Evolutionary conservation across 108 stramenopile genomes (phyloP), one percentile per base, ranked within the genome.

Genomic region (Cyclotella choctawhatcheeana): DNA sequence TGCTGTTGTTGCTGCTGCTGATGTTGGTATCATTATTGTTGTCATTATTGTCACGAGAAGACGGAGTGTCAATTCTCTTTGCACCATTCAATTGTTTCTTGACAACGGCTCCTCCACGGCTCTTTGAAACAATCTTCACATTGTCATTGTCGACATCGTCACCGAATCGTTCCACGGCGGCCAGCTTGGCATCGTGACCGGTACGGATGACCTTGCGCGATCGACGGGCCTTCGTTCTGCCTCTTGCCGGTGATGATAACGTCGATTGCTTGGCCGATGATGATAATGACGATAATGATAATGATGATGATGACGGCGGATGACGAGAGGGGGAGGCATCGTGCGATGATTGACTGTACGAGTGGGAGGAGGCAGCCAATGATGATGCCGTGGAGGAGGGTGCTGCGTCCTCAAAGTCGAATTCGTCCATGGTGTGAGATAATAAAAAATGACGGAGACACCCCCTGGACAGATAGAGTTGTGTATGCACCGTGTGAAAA

Each of bases 381-480:
- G 37, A 40, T 40, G 6, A 6, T 40, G 37, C 37, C 37, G 37
- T 40, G 6, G 37, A 40, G 8, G 55, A 56, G 1, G 30, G 18
- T 14, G 27, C 10, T 12, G 5, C 14, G 2, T 27, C 2, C 29
- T 56, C 55, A 31, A 56, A 56, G 55, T 56, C 55, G 29, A 56
- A 56, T 31, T 56, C 55, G 55, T 56, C 55, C 55, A 56, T 56
- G 55, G 29, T 56, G n/a, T n/a, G n/a, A n/a, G n/a, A n/a, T n/a
- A n/a, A n/a, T n/a, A n/a, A n/a, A n/a, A n/a, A n/a, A n/a, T n/a
- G n/a, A n/a, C n/a, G n/a, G n/a, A n/a, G n/a, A n/a, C n/a, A n/a
- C n/a, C n/a, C n/a, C n/a, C n/a, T n/a, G n/a, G n/a, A n/a, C n/a
- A n/a, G n/a, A n/a, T n/a, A n/a, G n/a, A n/a, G n/a, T n/a, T n/a